Conservation (phyloP, 202 grass and related monocot genomes). For the Musa balbisiana region DNA sequence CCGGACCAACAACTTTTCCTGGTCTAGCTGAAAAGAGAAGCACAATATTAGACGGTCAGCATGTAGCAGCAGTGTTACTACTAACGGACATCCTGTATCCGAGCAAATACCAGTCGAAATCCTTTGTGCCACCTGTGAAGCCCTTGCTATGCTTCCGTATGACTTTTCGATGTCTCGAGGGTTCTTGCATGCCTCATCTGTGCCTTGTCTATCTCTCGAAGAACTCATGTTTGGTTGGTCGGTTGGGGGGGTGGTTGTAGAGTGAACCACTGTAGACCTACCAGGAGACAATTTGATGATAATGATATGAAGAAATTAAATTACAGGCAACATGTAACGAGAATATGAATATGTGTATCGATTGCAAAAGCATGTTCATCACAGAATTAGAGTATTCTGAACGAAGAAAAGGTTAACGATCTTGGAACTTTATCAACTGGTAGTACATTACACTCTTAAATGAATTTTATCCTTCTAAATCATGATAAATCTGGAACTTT, state of each 20-base stretch:
- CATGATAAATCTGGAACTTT: neutral
- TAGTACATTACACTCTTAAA: too few species aligned
- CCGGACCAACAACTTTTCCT: slow-evolving; percentile 48
- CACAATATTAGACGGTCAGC: slow-evolving; percentile 17
- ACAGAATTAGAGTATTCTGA: too few species aligned
- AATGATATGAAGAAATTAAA: neutral
- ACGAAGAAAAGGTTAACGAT: too few species aligned
- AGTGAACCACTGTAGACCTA: slow-evolving; percentile 31
- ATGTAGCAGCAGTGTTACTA: neutral
- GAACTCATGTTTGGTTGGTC: slow-evolving; percentile 22
- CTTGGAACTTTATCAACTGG: too few species aligned
- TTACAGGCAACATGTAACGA: too few species aligned
- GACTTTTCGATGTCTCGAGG: neutral
- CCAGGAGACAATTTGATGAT: neutral
- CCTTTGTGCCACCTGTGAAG: slow-evolving; percentile 40
- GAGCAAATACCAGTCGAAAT: slow-evolving; percentile 49
- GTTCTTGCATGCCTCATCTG: neutral
- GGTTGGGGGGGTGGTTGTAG: slow-evolving; percentile 30
- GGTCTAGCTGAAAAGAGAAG: slow-evolving; percentile 39
- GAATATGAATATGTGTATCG: too few species aligned
- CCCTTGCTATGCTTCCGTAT: slow-evolving; percentile 22
- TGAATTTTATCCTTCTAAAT: too few species aligned
- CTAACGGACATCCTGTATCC: neutral
- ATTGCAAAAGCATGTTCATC: too few species aligned
- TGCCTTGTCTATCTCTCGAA: slow-evolving; percentile 3